A percentile compares a stretch with the other conserved stretches of the same genome.
Evolutionary conservation across 2,329 filamentous ascomycete genomes (phyloP).

Genomic region (Alternaria triticimaculans): DNA sequence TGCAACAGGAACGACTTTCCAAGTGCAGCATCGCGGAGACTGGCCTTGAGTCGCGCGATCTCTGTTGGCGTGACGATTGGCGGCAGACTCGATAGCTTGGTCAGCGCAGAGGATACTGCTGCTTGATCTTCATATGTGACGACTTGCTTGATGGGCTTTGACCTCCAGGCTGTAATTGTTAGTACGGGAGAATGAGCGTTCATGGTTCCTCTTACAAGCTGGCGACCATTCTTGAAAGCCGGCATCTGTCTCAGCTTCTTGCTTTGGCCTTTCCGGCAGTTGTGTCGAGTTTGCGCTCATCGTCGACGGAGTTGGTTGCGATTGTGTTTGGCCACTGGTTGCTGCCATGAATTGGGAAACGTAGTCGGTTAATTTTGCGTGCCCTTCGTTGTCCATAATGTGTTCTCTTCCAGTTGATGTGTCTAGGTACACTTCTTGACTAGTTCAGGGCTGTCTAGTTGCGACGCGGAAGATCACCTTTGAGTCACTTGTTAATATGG

Average conservation of each 20-base stretch:
- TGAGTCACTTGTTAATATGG: slow-evolving; percentile 32
- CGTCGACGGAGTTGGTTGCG: neutral
- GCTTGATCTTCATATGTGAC: slow-evolving; percentile 71
- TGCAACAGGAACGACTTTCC: slow-evolving; percentile 94
- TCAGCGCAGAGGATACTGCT: slow-evolving; percentile 65
- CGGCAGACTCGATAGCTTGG: slow-evolving; percentile 72
- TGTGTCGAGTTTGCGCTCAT: neutral
- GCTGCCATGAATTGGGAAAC: slow-evolving; percentile 15
- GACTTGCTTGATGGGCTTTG: slow-evolving; percentile 79
- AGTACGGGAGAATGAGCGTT: neutral
- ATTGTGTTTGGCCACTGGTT: slow-evolving; percentile 5
- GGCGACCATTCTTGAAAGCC: slow-evolving; percentile 46
- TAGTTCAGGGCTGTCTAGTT: neutral
- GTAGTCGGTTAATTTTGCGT: slow-evolving; percentile 19
- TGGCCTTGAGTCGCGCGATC: slow-evolving; percentile 79
- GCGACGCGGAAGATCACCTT: neutral
- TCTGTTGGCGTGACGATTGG: slow-evolving; percentile 81
- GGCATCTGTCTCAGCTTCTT: slow-evolving; percentile 6
- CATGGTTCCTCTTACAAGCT: slow-evolving; percentile 38
- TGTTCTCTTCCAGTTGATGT: neutral
- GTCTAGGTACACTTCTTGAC: neutral
- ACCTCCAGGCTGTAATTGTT: slow-evolving; percentile 68
- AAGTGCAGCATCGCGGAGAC: slow-evolving; percentile 82
- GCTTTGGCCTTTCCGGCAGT: slow-evolving; percentile 4
- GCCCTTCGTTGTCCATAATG: slow-evolving; percentile 16